Evolutionary conservation across 176 grass and related monocot species (phyloP).

Genomic region (Leersia perrieri): DNA sequence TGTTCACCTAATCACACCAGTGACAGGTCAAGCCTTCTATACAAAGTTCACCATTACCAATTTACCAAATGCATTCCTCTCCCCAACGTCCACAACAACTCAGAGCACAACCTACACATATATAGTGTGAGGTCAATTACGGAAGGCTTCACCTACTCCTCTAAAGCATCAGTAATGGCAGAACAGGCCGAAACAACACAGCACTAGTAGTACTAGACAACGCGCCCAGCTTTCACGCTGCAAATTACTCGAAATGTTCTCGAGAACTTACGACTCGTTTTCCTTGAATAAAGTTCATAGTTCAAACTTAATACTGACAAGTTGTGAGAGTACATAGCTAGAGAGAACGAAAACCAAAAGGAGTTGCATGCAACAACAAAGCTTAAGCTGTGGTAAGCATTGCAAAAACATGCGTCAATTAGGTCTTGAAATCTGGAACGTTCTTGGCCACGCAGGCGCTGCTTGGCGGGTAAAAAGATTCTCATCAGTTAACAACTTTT

Average conservation of each 20-base stretch:
- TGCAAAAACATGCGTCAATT: neutral
- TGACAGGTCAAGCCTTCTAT: no score
- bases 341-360: neutral
- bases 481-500: neutral
- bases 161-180: neutral
- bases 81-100: no score
- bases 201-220: neutral
- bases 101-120: neutral
- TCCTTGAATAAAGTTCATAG: neutral
- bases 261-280: neutral
- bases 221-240: neutral
- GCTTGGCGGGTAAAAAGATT: neutral
- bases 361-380: neutral
- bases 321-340: neutral
- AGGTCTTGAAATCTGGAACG: neutral
- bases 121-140: neutral
- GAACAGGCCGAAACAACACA: neutral
- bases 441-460: neutral
- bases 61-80: neutral
- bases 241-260: neutral
- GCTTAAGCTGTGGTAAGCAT: neutral
- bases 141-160: constrained; percentile 14
- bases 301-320: neutral
- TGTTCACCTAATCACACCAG: neutral
- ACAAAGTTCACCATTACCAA: neutral